A percentile compares a stretch with the other conserved stretches of the same genome.
These are phyloP conservation scores for Lupinus albus DNA, from an alignment of 306 rosid genomes.

Conservation along the genomic window DNA sequence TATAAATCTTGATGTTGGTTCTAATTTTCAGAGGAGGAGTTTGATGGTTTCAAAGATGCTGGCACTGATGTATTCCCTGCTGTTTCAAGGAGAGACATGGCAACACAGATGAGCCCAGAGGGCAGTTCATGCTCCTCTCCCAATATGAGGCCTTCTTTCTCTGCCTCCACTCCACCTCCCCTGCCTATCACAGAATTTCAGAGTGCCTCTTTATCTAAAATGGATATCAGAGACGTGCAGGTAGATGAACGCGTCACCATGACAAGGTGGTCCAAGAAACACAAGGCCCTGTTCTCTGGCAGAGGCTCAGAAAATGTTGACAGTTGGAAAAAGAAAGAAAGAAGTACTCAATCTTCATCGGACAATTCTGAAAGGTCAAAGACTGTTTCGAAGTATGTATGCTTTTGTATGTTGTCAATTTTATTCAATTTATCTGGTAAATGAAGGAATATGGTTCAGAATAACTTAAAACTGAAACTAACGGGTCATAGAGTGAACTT, in stretches of 20 bases:
- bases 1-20: constrained; percentile 28
- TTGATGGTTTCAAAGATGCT: constrained; percentile 68
- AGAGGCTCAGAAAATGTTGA: constrained; percentile 68
- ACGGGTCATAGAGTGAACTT: background rate
- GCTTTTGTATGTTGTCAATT: constrained; percentile 3
- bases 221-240: constrained; percentile 90
- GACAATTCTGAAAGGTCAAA: constrained; percentile 65
- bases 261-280: constrained; percentile 97
- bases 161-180: constrained; percentile 62
- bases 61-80: constrained; percentile 65
- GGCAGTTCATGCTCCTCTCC: constrained; percentile 80
- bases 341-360: constrained; percentile 56
- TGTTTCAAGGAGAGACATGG: constrained; percentile 95
- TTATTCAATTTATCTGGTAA: constrained; percentile 26
- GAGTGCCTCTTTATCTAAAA: constrained; percentile 57
- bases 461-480: constrained; percentile 25
- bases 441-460: constrained; percentile 2
- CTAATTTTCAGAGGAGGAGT: constrained; percentile 55
- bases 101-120: constrained; percentile 98
- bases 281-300: constrained; percentile 66
- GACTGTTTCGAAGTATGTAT: constrained; percentile 70
- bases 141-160: constrained; percentile 51
- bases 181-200: constrained; percentile 57
- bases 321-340: constrained; percentile 70
- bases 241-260: constrained; percentile 90